Percentiles rank a stretch among this genome's conserved stretches.
These are phyloP conservation scores for Penicillium italicum DNA, from an alignment of 2,329 filamentous ascomycete species.

Conservation along the genomic window DNA sequence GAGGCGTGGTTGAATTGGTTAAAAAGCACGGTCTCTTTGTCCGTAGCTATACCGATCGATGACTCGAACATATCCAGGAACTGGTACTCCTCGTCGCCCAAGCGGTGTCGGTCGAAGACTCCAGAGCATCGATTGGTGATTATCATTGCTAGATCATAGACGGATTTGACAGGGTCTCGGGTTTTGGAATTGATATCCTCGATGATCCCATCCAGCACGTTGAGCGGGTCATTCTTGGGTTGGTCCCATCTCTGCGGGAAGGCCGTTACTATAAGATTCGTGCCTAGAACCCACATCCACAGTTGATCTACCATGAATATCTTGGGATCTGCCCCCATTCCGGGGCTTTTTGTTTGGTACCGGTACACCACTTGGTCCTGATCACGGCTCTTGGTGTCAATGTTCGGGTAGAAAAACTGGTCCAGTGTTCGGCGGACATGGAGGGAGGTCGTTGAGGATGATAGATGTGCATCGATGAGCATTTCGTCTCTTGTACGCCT, in stretches of 20 bases:
- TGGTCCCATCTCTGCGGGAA: slow-evolving; percentile 47
- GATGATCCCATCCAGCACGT: slow-evolving; percentile 59
- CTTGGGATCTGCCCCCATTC: slow-evolving; percentile 48
- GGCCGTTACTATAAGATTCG: slow-evolving; percentile 54
- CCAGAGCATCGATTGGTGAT: slow-evolving; percentile 60
- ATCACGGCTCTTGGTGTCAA: slow-evolving; percentile 57
- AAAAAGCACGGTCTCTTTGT: slow-evolving; percentile 58
- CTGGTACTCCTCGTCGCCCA: slow-evolving; percentile 58
- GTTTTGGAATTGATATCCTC: slow-evolving; percentile 65
- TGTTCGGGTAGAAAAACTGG: slow-evolving; percentile 63
- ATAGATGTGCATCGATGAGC: slow-evolving; percentile 39
- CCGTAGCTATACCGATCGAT: slow-evolving; percentile 55
- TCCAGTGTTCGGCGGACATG: slow-evolving; percentile 62
- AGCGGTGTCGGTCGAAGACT: slow-evolving; percentile 57
- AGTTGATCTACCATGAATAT: slow-evolving; percentile 68
- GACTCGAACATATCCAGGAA: slow-evolving; percentile 67
- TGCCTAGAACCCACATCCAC: slow-evolving; percentile 61
- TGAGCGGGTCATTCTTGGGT: slow-evolving; percentile 59
- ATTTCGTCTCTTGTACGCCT: slow-evolving; percentile 32
- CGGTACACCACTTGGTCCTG: slow-evolving; percentile 63
- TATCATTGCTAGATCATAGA: slow-evolving; percentile 61
- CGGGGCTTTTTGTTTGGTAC: slow-evolving; percentile 47
- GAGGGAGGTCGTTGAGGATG: slow-evolving; percentile 35
- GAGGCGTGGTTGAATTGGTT: slow-evolving; percentile 58
- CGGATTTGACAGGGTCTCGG: slow-evolving; percentile 55